Evolutionary conservation across 2,329 filamentous ascomycete species (phyloP).

Genomic region (Cercospora sesami): DNA sequence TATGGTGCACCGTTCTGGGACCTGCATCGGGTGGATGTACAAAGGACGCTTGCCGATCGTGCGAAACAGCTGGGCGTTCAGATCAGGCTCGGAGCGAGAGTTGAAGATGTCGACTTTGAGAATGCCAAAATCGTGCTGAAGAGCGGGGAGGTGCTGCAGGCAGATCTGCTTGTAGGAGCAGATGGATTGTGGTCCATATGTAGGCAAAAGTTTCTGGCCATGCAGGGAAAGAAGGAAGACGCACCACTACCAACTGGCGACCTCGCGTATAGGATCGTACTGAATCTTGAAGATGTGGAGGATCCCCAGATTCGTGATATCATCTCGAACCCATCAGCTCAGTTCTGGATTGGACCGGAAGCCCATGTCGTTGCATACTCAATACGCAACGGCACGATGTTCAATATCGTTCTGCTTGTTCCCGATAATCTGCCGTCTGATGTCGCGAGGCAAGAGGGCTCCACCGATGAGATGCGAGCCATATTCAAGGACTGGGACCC

Average conservation of each 20-base stretch:
- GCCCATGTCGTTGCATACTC: conserved; percentile 65
- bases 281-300: conserved; percentile 54
- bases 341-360: conserved; percentile 65
- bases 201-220: conserved; percentile 51
- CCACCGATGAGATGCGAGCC: conserved; percentile 60
- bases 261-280: conserved; percentile 63
- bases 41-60: conserved; percentile 53
- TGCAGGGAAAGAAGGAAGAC: conserved; percentile 41
- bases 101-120: conserved; percentile 53
- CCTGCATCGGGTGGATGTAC: conserved; percentile 63
- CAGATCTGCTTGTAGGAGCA: conserved; percentile 62
- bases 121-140: conserved; percentile 45
- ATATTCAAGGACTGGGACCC: conserved; percentile 67
- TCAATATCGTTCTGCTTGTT: conserved; percentile 65
- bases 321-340: conserved; percentile 54
- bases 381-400: conserved; percentile 58
- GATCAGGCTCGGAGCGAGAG: conserved; percentile 52
- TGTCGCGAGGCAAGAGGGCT: conserved; percentile 55
- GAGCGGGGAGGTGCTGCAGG: conserved; percentile 45
- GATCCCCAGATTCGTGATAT: conserved; percentile 55
- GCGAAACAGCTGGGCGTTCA: conserved; percentile 56
- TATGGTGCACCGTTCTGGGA: conserved; percentile 61
- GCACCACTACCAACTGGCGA: conserved; percentile 62
- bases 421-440: conserved; percentile 62
- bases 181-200: conserved; percentile 65